Evolutionary conservation across 495 filamentous ascomycete genomes (phyloP).

Genomic region (Aspergillus steynii): DNA sequence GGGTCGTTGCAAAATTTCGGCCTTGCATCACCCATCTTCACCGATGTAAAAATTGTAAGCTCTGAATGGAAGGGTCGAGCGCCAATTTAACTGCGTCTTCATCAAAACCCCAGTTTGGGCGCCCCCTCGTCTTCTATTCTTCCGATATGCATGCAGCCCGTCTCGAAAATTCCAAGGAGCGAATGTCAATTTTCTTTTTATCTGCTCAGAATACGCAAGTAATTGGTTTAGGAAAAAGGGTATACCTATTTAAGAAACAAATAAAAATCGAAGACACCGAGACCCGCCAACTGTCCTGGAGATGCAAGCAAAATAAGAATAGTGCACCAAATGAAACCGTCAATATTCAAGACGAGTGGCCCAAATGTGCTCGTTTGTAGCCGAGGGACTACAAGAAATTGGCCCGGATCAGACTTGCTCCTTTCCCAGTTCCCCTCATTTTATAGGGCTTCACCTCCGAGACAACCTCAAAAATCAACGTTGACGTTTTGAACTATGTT

Average conservation of each 20-base stretch:
- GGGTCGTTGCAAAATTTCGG: too few species aligned
- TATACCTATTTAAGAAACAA: constrained; percentile 1
- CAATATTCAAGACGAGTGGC: neutral
- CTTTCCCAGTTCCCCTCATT: neutral
- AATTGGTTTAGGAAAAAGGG: neutral
- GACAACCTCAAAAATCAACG: constrained; percentile 21
- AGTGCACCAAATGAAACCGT: neutral
- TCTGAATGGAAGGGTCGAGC: too few species aligned
- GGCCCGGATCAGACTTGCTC: neutral
- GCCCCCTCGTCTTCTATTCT: too few species aligned
- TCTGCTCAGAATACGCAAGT: neutral
- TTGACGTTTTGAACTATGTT: constrained; percentile 37
- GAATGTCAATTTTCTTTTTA: too few species aligned
- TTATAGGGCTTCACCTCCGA: neutral
- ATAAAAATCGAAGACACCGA: constrained; percentile 3
- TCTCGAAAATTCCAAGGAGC: too few species aligned
- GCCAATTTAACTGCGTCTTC: too few species aligned
- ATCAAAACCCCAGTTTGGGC: too few species aligned
- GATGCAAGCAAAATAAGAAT: neutral
- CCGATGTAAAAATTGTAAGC: too few species aligned
- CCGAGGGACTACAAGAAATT: neutral
- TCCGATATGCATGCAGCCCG: too few species aligned
- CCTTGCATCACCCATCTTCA: too few species aligned
- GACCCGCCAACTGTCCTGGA: neutral
- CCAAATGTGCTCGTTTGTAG: neutral